A percentile compares a stretch with the other conserved stretches of the same genome.
phyloP scores from a whole-genome alignment of 257 asterid species.

The Asclepias syriaca region DNA sequence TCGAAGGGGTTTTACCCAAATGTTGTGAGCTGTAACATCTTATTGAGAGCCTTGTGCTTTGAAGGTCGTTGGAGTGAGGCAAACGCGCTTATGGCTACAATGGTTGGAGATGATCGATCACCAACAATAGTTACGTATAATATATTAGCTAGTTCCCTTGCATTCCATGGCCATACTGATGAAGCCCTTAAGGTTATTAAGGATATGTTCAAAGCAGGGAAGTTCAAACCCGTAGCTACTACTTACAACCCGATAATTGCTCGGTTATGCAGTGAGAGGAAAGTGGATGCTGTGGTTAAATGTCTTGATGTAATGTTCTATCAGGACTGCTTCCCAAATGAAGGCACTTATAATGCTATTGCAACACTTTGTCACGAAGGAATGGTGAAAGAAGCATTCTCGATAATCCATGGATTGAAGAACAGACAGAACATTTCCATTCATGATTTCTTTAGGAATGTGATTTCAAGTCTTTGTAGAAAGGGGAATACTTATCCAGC shows the following conservation, averaged over 20 bases:
- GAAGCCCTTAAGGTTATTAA: constrained; percentile 68
- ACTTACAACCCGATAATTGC: constrained; percentile 76
- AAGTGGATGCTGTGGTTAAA: constrained; percentile 46
- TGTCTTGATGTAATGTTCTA: constrained; percentile 58
- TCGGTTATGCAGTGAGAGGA: constrained; percentile 55
- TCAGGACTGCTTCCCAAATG: constrained; percentile 53
- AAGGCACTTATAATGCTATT: constrained; percentile 74
- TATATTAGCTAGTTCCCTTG: constrained; percentile 59
- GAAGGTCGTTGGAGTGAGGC: constrained; percentile 85
- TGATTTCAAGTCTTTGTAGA: constrained; percentile 61
- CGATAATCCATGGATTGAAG: constrained; percentile 59
- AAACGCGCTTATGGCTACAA: constrained; percentile 61
- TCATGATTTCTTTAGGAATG: constrained; percentile 55
- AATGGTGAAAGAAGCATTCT: constrained; percentile 58
- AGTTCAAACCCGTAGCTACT: constrained; percentile 59
- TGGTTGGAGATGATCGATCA: constrained; percentile 62
- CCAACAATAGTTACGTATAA: constrained; percentile 79
- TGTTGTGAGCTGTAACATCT: constrained; percentile 78
- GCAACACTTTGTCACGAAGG: constrained; percentile 71
- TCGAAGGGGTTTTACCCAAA: constrained; percentile 66
- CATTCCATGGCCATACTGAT: constrained; percentile 60
- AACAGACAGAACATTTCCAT: constrained; percentile 35
- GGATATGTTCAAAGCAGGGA: constrained; percentile 50
- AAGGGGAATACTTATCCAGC: constrained; percentile 73
- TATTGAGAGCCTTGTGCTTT: constrained; percentile 77